Evolutionary conservation across 176 grass and related monocot species (phyloP).

Genomic region (Lolium perenne): DNA sequence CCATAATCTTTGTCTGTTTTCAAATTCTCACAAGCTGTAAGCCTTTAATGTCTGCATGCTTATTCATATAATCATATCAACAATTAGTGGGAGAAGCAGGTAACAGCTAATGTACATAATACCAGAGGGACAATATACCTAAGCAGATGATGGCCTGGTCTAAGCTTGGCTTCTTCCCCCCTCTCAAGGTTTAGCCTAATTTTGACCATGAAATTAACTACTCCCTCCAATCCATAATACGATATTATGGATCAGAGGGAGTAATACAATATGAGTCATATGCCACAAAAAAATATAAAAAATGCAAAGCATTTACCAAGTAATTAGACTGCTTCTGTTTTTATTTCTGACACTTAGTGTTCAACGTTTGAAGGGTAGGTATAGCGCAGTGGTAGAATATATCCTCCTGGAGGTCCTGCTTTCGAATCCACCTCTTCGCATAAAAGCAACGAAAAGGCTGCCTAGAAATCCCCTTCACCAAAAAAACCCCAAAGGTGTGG

Average conservation of each 20-base stretch:
- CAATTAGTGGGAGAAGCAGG: slow-evolving; percentile 5
- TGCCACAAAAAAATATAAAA: background rate
- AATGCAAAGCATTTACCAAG: background rate
- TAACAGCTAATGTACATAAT: background rate
- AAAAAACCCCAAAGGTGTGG: background rate
- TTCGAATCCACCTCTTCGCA: background rate
- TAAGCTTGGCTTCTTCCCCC: background rate
- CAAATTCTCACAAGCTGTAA: background rate
- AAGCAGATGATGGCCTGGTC: background rate
- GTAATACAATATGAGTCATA: background rate
- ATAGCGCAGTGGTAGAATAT: background rate
- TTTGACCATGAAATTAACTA: background rate
- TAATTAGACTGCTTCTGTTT: background rate
- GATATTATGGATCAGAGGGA: no score
- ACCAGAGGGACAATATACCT: background rate
- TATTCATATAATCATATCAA: background rate
- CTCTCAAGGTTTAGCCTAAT: background rate
- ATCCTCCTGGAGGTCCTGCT: background rate
- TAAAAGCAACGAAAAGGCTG: background rate
- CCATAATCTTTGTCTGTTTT: background rate
- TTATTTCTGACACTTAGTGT: background rate
- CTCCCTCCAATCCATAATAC: no score
- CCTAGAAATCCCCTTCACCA: background rate
- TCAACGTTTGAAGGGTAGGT: no score
- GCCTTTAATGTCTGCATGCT: background rate